Percentiles rank a stretch among this genome's conserved stretches.
Conservation (phyloP, 2,329 filamentous ascomycete genomes). For the Colletotrichum gigasporum region DNA sequence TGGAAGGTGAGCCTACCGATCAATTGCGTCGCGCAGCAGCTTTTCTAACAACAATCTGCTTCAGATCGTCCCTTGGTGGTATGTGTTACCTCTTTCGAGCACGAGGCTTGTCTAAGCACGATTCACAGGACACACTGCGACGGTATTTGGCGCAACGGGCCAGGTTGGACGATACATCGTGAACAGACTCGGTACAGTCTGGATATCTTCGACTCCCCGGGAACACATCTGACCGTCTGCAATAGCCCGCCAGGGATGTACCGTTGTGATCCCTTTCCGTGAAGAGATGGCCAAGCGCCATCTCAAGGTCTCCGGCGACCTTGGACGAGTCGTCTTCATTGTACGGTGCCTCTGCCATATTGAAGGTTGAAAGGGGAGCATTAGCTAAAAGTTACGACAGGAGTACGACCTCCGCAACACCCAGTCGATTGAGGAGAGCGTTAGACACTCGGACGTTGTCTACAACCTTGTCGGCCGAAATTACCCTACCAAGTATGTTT, state of each 20-base stretch:
- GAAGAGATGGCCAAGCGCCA: constrained; percentile 99
- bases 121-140: constrained; percentile 85
- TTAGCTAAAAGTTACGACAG: constrained; percentile 52
- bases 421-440: constrained; percentile 93
- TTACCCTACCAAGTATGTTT: constrained; percentile 89
- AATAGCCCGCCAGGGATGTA: constrained; percentile 89
- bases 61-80: constrained; percentile 88
- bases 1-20: constrained; percentile 74
- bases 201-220: constrained; percentile 32
- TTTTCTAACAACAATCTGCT: constrained; percentile 13
- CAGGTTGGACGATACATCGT: constrained; percentile 98
- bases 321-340: constrained; percentile 88
- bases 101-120: constrained; percentile 26
- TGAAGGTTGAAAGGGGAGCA: neutral
- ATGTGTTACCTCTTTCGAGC: constrained; percentile 39
- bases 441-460: constrained; percentile 96
- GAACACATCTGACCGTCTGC: constrained; percentile 25
- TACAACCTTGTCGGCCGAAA: constrained; percentile 95
- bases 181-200: constrained; percentile 78
- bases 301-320: constrained; percentile 93
- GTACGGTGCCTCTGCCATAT: constrained; percentile 50
- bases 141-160: constrained; percentile 96
- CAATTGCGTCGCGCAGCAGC: neutral
- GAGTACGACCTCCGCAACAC: constrained; percentile 97
- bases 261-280: constrained; percentile 90